These are phyloP conservation scores for Fraxinus greggii DNA, from an alignment of 305 asterid species.

Conservation along the genomic window DNA sequence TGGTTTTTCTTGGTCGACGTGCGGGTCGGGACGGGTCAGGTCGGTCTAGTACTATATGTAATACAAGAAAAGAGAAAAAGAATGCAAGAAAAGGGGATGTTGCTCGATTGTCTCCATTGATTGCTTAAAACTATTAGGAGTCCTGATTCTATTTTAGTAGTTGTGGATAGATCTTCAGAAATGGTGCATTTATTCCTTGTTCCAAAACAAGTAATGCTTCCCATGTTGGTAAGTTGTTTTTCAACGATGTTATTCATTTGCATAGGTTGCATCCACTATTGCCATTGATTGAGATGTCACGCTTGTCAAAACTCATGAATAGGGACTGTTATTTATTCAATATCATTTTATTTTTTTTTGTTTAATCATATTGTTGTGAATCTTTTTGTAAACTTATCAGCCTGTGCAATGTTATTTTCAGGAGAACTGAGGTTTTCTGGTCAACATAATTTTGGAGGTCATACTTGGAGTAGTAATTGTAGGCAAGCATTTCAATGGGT, in stretches of 20 bases:
- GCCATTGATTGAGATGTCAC: neutral
- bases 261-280: neutral
- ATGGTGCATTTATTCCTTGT: neutral
- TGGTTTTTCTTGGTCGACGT: neutral
- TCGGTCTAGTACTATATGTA: neutral
- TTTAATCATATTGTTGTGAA: neutral
- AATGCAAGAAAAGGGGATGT: neutral
- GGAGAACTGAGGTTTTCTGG: slow-evolving; percentile 40
- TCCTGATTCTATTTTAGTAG: neutral
- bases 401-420: slow-evolving; percentile 27
- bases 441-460: slow-evolving; percentile 43
- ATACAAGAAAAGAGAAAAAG: neutral
- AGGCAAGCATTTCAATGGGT: slow-evolving; percentile 47
- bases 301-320: neutral
- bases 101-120: neutral
- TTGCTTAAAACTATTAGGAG: neutral
- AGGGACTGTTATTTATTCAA: slow-evolving; percentile 4
- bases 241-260: neutral
- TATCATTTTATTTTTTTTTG: neutral
- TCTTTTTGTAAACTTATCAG: slow-evolving; percentile 4
- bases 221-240: neutral
- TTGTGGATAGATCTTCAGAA: neutral
- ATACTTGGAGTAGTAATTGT: slow-evolving; percentile 35
- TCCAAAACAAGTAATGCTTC: neutral
- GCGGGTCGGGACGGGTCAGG: neutral